These are phyloP conservation scores for Massariosphaeria phaeospora DNA, from an alignment of 495 filamentous ascomycete genomes.

Conservation along the genomic window DNA sequence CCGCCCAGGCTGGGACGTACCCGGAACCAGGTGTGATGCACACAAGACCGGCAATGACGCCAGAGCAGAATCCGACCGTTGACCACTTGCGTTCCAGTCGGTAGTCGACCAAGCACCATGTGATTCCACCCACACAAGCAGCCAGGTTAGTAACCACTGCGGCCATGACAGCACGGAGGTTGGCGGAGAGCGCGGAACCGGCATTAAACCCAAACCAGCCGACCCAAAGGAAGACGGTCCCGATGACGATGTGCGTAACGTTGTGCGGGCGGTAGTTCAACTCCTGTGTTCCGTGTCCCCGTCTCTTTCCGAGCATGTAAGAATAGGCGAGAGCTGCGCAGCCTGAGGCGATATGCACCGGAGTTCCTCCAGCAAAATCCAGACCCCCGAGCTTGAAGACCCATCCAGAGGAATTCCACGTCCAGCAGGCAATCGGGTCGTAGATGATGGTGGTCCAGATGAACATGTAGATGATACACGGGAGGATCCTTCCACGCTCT, in stretches of 20 bases:
- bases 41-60: constrained; percentile 86
- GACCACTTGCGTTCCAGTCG: constrained; percentile 94
- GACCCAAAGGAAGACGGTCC: constrained; percentile 97
- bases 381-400: constrained; percentile 75
- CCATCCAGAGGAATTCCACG: constrained; percentile 90
- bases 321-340: constrained; percentile 84
- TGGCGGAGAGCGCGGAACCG: constrained; percentile 83
- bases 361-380: constrained; percentile 94
- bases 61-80: constrained; percentile 93
- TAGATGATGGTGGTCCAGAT: constrained; percentile 94
- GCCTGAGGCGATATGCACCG: constrained; percentile 92
- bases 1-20: constrained; percentile 86
- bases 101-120: constrained; percentile 95
- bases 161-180: constrained; percentile 79
- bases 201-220: constrained; percentile 99
- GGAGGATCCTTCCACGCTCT: constrained; percentile 91
- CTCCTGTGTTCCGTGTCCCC: constrained; percentile 78
- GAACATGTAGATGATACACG: constrained; percentile 93
- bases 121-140: constrained; percentile 83
- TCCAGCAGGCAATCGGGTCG: constrained; percentile 96
- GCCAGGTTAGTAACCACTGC: constrained; percentile 67
- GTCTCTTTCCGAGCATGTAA: constrained; percentile 75
- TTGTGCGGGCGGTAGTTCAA: constrained; percentile 97
- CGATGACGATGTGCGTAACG: constrained; percentile 93
- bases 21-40: constrained; percentile 91